Base-by-base conservation (phyloP, 2,329 filamentous ascomycete species). In the Dactylonectria estremocensis region DNA sequence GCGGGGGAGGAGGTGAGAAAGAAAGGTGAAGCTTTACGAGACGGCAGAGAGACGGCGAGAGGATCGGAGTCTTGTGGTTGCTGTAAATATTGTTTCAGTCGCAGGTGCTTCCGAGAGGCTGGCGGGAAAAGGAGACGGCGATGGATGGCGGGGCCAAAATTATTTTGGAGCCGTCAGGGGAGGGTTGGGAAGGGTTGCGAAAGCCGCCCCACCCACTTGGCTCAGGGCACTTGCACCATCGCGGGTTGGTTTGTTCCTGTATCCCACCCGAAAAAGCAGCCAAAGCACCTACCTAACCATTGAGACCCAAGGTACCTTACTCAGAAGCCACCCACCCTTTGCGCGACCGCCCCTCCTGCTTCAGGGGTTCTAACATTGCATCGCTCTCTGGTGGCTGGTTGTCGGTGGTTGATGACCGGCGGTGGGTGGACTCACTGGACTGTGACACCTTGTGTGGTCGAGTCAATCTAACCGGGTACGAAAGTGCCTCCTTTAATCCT, bases 61-160 rank as follows among this genome's bases (percentile, higher is more conserved):
- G 64, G 69, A 76, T 62, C 70, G 77, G 72, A 71, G 73, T 66
- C 66, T 62, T 62, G 69, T 70, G 68, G 74, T 76, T 74, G 76
- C 67, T 74, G 74, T 73, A 75, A 76, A 73, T 75, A 77, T 76
- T 74, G 71, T 72, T 75, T 69, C 69, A 66, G 63, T 65, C 61
- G 63, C 54, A 61, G 63, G 69, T 69, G 73, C 67, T 71, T 68
- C 66, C 61, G 69, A 69, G 72, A 71, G 74, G 69, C 69, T 69
- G 69, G 74, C 68, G 67, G 64, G 73, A 75, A 79, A 79, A 79
- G 77, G 78, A 74, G 77, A 75, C 71, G 69, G 76, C 71, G 76
- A 78, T 77, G 74, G 79, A 81, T 80, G 80, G 80, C 79, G 81
- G 80, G 81, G 80, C 79, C 78, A 77, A 79, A 79, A 79, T 81